phyloP scores from a whole-genome alignment of 192 early-diverging fungal species.

The Phycomyces nitens region DNA sequence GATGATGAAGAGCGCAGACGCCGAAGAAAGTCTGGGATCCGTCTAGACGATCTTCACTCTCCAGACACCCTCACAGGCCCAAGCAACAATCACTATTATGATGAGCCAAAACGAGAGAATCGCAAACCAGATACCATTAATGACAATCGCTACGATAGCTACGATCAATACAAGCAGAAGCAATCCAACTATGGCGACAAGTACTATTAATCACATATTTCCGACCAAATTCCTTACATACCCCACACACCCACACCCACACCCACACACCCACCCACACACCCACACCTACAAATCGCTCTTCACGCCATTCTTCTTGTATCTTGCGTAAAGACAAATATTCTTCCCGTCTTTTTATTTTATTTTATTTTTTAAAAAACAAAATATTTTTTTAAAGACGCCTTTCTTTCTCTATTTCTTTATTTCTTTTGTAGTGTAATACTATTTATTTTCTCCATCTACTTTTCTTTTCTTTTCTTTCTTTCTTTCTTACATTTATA shows the following conservation, averaged over 20 bases:
- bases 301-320: not conserved
- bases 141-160: constrained; percentile 8
- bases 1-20: constrained; percentile 22
- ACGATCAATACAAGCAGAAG: constrained; percentile 13
- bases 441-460: not conserved
- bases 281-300: not conserved
- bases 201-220: constrained; percentile 5
- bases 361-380: not conserved
- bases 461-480: too few relatives aligned
- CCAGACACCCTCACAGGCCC: constrained; percentile 2
- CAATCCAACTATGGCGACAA: constrained; percentile 1
- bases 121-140: not conserved
- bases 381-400: too few relatives aligned
- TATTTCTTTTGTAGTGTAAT: not conserved
- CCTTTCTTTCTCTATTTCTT: not conserved
- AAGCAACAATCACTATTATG: not conserved
- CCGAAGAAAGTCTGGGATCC: constrained; percentile 26
- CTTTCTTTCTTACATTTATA: not conserved
- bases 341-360: not conserved
- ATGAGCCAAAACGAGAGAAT: constrained; percentile 6
- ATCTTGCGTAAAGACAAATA: too few relatives aligned
- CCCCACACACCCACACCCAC: not conserved
- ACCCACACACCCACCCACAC: not conserved
- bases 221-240: not conserved
- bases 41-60: constrained; percentile 24